Evolutionary conservation across 345 rosid species (phyloP).

Genomic region (Rhodamnia rubescens): DNA sequence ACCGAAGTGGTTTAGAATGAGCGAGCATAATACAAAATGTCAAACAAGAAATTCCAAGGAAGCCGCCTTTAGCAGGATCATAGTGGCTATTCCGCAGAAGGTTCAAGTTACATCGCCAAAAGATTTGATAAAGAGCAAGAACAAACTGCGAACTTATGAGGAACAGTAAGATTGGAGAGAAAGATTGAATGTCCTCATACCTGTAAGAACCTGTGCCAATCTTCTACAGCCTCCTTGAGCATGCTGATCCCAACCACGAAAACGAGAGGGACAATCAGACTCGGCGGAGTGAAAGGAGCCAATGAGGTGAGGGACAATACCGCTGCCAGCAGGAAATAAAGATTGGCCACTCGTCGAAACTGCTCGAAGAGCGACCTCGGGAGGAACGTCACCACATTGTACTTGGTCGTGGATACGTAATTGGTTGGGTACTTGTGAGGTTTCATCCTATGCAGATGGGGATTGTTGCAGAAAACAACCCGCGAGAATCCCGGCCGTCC

Average conservation of each 20-base stretch:
- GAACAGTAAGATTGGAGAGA: not conserved
- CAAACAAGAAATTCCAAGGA: not conserved
- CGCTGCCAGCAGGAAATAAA: slow-evolving; percentile 57
- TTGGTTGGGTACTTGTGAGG: slow-evolving; percentile 36
- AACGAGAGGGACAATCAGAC: slow-evolving; percentile 49
- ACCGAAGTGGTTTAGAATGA: not conserved
- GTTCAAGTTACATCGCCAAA: not conserved
- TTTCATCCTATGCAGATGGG: slow-evolving; percentile 25
- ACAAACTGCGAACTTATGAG: not conserved
- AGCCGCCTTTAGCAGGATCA: not conserved
- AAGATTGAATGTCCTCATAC: not conserved
- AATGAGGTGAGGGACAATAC: slow-evolving; percentile 25
- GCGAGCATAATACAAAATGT: not conserved
- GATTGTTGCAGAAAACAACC: slow-evolving; percentile 48
- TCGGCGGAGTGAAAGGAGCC: slow-evolving; percentile 34
- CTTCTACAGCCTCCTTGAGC: slow-evolving; percentile 69
- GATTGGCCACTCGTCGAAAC: slow-evolving; percentile 69
- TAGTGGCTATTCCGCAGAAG: not conserved
- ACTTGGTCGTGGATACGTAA: slow-evolving; percentile 55
- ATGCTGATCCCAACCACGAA: slow-evolving; percentile 63
- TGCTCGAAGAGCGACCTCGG: slow-evolving; percentile 70
- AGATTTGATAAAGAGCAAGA: not conserved
- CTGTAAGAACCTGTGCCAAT: slow-evolving; percentile 53
- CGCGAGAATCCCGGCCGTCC: slow-evolving; percentile 30
- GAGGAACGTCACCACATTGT: slow-evolving; percentile 44